A percentile compares a stretch with the other conserved stretches of the same genome.
phyloP scores from a whole-genome alignment of 2,329 filamentous ascomycete species.

The Curvularia eragrostidis region DNA sequence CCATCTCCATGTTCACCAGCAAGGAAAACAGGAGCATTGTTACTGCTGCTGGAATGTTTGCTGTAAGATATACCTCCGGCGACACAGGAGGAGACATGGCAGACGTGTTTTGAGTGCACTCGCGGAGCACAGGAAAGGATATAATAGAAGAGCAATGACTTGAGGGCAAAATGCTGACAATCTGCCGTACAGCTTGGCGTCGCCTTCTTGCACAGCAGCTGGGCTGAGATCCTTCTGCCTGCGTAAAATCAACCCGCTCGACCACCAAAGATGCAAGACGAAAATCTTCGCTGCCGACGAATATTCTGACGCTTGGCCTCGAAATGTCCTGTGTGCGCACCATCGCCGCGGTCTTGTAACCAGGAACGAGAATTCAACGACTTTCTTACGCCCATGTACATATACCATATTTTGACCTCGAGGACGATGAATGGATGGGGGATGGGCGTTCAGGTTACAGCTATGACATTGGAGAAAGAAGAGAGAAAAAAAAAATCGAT shows the following conservation, averaged over 20 bases:
- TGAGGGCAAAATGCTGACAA: slow-evolving; percentile 26
- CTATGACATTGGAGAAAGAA: background rate
- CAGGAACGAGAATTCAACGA: background rate
- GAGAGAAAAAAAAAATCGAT: background rate
- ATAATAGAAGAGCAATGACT: background rate
- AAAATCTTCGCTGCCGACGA: background rate
- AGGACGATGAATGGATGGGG: slow-evolving; percentile 1
- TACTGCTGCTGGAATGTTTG: slow-evolving; percentile 57
- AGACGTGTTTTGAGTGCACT: background rate
- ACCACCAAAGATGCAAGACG: background rate
- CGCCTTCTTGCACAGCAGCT: slow-evolving; percentile 61
- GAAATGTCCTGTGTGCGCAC: background rate
- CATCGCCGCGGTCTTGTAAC: background rate
- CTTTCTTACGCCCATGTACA: slow-evolving; percentile 6
- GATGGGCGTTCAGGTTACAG: slow-evolving; percentile 9
- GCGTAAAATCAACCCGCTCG: slow-evolving; percentile 48
- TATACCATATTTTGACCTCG: background rate
- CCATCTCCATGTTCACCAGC: slow-evolving; percentile 53
- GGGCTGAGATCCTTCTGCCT: slow-evolving; percentile 59
- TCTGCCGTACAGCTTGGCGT: slow-evolving; percentile 53
- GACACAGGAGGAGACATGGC: background rate
- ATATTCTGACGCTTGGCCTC: background rate
- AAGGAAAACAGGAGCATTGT: slow-evolving; percentile 59
- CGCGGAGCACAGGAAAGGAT: background rate
- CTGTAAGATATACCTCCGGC: slow-evolving; percentile 51